Conservation (phyloP, 108 stramenopile genomes). For the Stephanodiscus triporus region DNA sequence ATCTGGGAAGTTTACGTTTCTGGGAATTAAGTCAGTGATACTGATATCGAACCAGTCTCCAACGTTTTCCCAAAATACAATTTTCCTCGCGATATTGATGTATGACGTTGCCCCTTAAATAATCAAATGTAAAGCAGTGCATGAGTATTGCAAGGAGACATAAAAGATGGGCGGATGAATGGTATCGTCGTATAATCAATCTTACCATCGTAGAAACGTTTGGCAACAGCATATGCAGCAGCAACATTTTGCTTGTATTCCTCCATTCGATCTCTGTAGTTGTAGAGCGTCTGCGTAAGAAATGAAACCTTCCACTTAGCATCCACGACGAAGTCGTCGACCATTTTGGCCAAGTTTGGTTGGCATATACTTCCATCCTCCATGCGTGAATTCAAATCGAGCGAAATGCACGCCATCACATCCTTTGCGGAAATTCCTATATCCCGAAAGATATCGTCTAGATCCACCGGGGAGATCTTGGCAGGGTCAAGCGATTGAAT, state of each 20-base stretch:
- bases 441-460: conserved; percentile 33
- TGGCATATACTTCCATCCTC: conserved; percentile 38
- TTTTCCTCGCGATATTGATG: conserved; percentile 31
- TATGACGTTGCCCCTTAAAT: conserved; percentile 27
- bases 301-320: conserved; percentile 42
- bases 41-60: conserved; percentile 48
- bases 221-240: conserved; percentile 34
- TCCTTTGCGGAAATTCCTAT: conserved; percentile 21
- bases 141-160: neutral
- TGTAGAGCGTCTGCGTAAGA: conserved; percentile 22
- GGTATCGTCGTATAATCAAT: neutral
- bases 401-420: conserved; percentile 43
- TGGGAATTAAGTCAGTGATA: conserved; percentile 31
- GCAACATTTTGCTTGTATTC: conserved; percentile 45
- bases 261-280: conserved; percentile 27
- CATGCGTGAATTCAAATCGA: conserved; percentile 36
- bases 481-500: conserved; percentile 27
- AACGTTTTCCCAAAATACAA: conserved; percentile 33
- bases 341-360: conserved; percentile 36
- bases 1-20: conserved; percentile 41
- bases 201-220: conserved; percentile 40
- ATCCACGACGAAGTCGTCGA: conserved; percentile 37
- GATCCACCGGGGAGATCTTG: conserved; percentile 17
- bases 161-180: neutral
- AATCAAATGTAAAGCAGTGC: neutral